Evolutionary conservation across 371 early-diverging fungal genomes (phyloP).

Genomic region (Sporodiniella umbellata): DNA sequence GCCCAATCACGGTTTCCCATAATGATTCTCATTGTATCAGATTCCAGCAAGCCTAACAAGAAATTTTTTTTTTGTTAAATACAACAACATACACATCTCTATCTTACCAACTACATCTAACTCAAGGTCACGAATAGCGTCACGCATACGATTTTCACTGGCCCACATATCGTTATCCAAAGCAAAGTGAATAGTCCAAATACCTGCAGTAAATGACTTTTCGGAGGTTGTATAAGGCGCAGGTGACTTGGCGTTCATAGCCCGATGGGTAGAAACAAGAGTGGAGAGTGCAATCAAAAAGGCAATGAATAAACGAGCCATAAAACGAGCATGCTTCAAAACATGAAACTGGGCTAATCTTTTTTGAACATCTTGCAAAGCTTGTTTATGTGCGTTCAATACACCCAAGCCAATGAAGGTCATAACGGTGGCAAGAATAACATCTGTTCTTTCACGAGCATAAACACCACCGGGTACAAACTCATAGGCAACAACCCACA

Average conservation of each 20-base stretch:
- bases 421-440: constrained; percentile 58
- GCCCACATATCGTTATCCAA: constrained; percentile 84
- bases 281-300: constrained; percentile 28
- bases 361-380: constrained; percentile 16
- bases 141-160: constrained; percentile 71
- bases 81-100: neutral
- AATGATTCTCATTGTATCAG: constrained; percentile 78
- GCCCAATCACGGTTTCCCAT: constrained; percentile 87
- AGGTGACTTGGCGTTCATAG: constrained; percentile 40
- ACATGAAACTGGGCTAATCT: constrained; percentile 33
- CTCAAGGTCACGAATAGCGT: constrained; percentile 73
- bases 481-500: constrained; percentile 82
- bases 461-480: constrained; percentile 80
- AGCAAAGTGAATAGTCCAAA: constrained; percentile 88
- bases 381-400: constrained; percentile 37
- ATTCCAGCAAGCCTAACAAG: constrained; percentile 65
- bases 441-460: constrained; percentile 74
- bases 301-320: constrained; percentile 29
- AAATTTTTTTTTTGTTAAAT: neutral
- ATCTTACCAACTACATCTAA: constrained; percentile 75
- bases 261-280: constrained; percentile 33
- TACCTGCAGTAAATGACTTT: constrained; percentile 73
- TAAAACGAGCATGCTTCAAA: constrained; percentile 33
- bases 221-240: constrained; percentile 61
- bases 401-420: constrained; percentile 48